Base-by-base conservation (phyloP, 352 stramenopile genomes). In the Sclerospora graminicola region DNA sequence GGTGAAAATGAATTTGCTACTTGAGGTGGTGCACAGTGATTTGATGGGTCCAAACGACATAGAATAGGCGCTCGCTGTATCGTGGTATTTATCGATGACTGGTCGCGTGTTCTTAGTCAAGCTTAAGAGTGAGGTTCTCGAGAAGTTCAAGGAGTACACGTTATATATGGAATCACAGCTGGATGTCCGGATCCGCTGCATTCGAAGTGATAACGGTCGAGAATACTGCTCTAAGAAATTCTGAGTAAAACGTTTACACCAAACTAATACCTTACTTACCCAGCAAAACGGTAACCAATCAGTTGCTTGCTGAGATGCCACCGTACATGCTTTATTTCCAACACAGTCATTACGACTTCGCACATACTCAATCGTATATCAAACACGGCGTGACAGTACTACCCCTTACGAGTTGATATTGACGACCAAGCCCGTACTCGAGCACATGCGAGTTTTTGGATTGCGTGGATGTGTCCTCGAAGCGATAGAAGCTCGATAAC, bases 381-480 rank as follows among this genome's bases (percentile, higher is more conserved):
- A 3, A 59, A 54, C 23, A 24, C 38, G 6, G 30, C 47, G 1
- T 44, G 44, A 6, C 14, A 21, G 29, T 20, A 39, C 6, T 10
- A 49, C 27, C 1, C 51, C 51, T 13, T 45, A 53, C 29, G 44
- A 60, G 39, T 11, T 41, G 6, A 19, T 64, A 7, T 29, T 10
- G 5, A 30, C 37, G 2, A 14, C 20, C 11, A 48, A 56, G 27
- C 36, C 49, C 2, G 18, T 11, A 13, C 47, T 62, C 2, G 29
- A 53, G 6, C 10, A 54, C 23, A n/a, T 54, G 6, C 41, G 48
- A 13, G 31, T 54, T 8, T 62, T 62, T 54, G 35, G 41, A 32
- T 48, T 27, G 20, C 24, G 23, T 28, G 40, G 30, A 16, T 61
- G 27, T 31, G 40, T 52, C 55, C 30, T 23, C 23, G 10, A 52